A percentile compares a stretch with the other conserved stretches of the same genome.
Evolutionary conservation across 768 basidiomycete genomes (phyloP).

Genomic region (Agrocybe praecox): DNA sequence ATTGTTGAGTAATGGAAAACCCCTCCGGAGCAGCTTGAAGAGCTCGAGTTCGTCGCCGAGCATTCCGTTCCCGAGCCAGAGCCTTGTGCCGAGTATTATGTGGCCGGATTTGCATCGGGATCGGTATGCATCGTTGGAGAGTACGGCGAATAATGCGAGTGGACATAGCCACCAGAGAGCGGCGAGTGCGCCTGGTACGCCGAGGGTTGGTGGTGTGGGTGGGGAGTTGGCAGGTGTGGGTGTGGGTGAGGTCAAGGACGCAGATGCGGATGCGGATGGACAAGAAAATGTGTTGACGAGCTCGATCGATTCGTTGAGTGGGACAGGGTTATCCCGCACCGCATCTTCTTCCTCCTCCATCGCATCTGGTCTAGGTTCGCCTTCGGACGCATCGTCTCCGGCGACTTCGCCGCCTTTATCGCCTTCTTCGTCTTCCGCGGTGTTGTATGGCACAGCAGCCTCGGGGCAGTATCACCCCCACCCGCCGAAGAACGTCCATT

Average conservation of each 20-base stretch:
- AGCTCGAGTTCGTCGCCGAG: slow-evolving; percentile 50
- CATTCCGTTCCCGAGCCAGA: slow-evolving; percentile 39
- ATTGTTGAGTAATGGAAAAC: slow-evolving; percentile 62
- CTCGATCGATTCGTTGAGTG: no score
- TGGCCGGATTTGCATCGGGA: slow-evolving; percentile 21
- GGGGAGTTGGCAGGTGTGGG: no score
- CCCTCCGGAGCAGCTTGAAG: slow-evolving; percentile 87
- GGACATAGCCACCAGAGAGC: slow-evolving; percentile 8
- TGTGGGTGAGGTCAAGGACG: no score
- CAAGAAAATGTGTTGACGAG: no score
- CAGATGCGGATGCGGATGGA: no score
- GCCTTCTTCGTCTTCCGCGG: slow-evolving; percentile 31
- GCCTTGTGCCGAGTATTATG: slow-evolving; percentile 28
- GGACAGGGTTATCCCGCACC: slow-evolving; percentile 10
- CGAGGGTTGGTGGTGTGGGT: not conserved
- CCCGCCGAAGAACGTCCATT: slow-evolving; percentile 85
- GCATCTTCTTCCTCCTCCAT: slow-evolving; percentile 28
- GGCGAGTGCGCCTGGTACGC: slow-evolving; percentile 8
- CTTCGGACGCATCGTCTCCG: slow-evolving; percentile 38
- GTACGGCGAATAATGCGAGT: not conserved
- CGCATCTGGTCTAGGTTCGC: slow-evolving; percentile 57
- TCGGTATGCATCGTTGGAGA: not conserved
- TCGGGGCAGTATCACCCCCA: slow-evolving; percentile 47
- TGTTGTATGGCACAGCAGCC: no score
- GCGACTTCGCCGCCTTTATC: slow-evolving; percentile 23